Evolutionary conservation across 768 basidiomycete genomes (phyloP), one percentile per base, ranked within the genome.

Genomic region (Suillus decipiens): DNA sequence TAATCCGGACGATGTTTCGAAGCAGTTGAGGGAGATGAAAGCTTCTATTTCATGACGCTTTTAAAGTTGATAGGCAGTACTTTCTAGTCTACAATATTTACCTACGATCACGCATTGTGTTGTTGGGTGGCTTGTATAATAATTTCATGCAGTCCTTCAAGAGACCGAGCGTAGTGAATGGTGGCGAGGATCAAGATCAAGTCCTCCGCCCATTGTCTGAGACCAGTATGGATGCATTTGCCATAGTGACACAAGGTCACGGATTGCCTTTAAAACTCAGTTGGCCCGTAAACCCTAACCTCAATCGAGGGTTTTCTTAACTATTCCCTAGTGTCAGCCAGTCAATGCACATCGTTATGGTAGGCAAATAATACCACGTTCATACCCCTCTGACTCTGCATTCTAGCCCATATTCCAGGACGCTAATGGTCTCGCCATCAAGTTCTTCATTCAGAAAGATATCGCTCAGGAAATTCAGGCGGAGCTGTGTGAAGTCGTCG

Each of bases 381-480:
- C 17, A 15, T 43, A n/a, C 61, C 12, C n/a, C 24, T 60, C 28
- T 45, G 31, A 34, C 45, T 8, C 17, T 36, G 28, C 34, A 47
- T 58, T 31, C 17, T 64, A 90, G 89, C 85, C 87, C 54, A 86
- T 92, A 63, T 92, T 92, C 62, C 89, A 90, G 72, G 90, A 90
- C 67, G 73, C 68, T 65, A 84, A 82, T 69, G 87, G 86, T 43
- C 74, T 89, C 59, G 83, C 89, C 3, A 76, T 91, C 80, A 93
- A 93, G 70, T 93, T 93, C 71, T 93, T 93, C 73, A 84, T 93
- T 22, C 91, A 93, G 71, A 91, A 90, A 70, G 90, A 93, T 72
- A 79, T 93, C 10, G 75, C 84, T 4, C 81, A 87, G 62, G 85
- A 88, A 67, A 79, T 86, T 24, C 88, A 89, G 67, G 86, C 87